Conservation (phyloP, 495 filamentous ascomycete species). For the Bathelium albidoporum region DNA sequence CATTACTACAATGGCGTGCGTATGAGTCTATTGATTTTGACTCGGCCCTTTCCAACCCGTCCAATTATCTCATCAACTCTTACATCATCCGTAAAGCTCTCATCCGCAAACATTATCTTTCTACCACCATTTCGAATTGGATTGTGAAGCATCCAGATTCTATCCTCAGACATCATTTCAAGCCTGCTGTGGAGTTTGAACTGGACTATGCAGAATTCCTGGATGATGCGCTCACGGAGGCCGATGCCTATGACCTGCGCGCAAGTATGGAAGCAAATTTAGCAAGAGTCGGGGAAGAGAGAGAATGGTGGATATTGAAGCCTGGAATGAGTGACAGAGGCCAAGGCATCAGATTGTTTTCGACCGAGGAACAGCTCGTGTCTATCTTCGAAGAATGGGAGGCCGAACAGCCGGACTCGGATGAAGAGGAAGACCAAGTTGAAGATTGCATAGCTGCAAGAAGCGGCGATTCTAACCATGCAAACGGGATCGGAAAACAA, state of each 20-base stretch:
- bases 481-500: constrained; percentile 16
- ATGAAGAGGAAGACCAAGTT: constrained; percentile 57
- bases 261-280: constrained; percentile 63
- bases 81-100: constrained; percentile 94
- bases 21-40: constrained; percentile 85
- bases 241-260: constrained; percentile 76
- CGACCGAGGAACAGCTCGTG: constrained; percentile 65
- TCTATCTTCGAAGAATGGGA: constrained; percentile 87
- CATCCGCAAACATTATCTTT: constrained; percentile 92
- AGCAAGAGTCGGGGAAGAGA: constrained; percentile 34
- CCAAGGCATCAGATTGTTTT: constrained; percentile 84
- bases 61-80: constrained; percentile 57
- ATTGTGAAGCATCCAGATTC: constrained; percentile 68
- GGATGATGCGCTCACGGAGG: constrained; percentile 82
- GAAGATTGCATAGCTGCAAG: constrained; percentile 12
- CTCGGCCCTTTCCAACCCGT: constrained; percentile 50
- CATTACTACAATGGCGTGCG: constrained; percentile 67
- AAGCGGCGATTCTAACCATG: constrained; percentile 29
- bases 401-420: constrained; percentile 37
- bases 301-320: constrained; percentile 97
- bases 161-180: constrained; percentile 55
- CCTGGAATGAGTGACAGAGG: constrained; percentile 95
- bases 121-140: constrained; percentile 69
- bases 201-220: constrained; percentile 95
- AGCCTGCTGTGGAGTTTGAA: constrained; percentile 71